Evolutionary conservation across 2,329 filamentous ascomycete species (phyloP), one percentile per base, ranked within the genome.

Genomic region (Ascochyta rabiei): DNA sequence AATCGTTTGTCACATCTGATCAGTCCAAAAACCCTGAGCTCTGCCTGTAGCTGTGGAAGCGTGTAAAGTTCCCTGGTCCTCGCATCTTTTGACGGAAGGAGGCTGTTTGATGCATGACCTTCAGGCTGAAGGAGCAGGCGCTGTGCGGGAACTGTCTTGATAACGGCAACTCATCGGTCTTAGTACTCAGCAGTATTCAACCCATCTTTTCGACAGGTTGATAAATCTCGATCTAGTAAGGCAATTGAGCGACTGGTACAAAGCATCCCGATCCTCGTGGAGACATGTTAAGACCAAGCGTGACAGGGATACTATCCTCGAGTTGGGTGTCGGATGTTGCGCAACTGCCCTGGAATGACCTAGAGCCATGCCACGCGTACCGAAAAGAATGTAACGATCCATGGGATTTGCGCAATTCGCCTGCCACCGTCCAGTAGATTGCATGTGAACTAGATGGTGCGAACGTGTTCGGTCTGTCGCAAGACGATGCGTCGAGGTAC

Each of bases 51-150:
- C 31, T 43, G 34, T 49, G 21, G 45, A 53, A 30, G 48, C 44
- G 40, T 31, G 52, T 43, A n/a, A 19, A 37, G 39, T 26, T 43
- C 6, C 48, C 34, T 19, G 12, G 47, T 28, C 48, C 42, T 59
- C 58, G 61, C 58, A 52, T 61, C 34, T 63, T 63, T 66, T 64
- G 48, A 57, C 44, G 49, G 47, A 62, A 67, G 55, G 26, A 54
- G 60, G 61, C 59, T 35, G 52, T 53, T 30, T 49, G 57, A 64
- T 57, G 47, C 56, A 35, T n/a, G 16, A 18, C 30, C 12, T 19
- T 10, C 3, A 35, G 34, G 26, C 28, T 30, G 15, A 42, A 15
- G 15, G 51, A 26, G 28, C 26, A 23, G 44, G 45, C 16, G 39
- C 21, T 44, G 39, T 28, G 33, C 30, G 13, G 2, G 28, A 21